Conservation (phyloP, 108 stramenopile genomes). For the Fragilariopsis cylindrus region DNA sequence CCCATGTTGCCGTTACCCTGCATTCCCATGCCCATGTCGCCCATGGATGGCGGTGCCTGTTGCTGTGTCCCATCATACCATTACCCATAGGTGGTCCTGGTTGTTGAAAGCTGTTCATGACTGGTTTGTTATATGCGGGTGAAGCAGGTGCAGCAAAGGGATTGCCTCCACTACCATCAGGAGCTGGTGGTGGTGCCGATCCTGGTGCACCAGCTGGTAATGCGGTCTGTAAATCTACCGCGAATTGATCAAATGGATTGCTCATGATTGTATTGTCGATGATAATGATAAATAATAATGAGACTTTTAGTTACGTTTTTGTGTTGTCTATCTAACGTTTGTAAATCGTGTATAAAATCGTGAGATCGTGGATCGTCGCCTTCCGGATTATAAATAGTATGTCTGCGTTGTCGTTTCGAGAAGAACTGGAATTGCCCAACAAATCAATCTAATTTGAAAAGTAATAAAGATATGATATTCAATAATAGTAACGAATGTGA, state of each 20-base stretch:
- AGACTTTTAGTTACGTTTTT: background rate
- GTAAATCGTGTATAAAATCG: too few species aligned
- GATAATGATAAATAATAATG: background rate
- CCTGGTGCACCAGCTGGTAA: conserved; percentile 36
- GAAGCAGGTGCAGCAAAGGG: conserved; percentile 38
- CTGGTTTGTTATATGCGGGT: conserved; percentile 35
- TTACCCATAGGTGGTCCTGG: conserved; percentile 23
- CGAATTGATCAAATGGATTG: conserved; percentile 88
- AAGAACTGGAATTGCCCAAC: too few species aligned
- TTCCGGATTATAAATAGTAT: too few species aligned
- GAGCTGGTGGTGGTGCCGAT: conserved; percentile 22
- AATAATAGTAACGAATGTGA: too few species aligned
- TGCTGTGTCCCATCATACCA: conserved; percentile 7
- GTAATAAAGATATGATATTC: too few species aligned
- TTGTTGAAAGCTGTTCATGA: conserved; percentile 28
- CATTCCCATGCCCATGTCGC: conserved; percentile 2
- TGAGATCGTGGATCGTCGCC: too few species aligned
- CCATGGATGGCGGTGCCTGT: conserved; percentile 25
- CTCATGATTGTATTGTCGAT: conserved; percentile 40
- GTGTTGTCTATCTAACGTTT: too few species aligned
- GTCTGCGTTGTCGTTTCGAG: too few species aligned
- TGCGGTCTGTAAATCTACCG: conserved; percentile 54
- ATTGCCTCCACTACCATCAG: conserved; percentile 26
- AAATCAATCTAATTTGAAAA: too few species aligned
- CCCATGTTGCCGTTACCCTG: conserved; percentile 30